Evolutionary conservation across 2,329 filamentous ascomycete genomes (phyloP), one percentile per base, ranked within the genome.

Genomic region (Zymoseptoria tritici): DNA sequence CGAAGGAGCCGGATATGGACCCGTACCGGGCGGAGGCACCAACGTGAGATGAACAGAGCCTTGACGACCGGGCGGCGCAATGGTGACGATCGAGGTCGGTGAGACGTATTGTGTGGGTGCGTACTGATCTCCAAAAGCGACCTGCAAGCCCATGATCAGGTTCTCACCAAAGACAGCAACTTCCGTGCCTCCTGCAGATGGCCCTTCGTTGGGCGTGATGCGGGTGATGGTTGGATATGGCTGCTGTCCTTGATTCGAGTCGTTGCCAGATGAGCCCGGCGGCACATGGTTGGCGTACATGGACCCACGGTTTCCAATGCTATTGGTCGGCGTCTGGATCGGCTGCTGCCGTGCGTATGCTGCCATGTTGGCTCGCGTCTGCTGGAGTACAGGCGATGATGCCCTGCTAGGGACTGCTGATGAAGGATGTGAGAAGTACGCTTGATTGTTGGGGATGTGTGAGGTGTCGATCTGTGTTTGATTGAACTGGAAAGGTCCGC

Each of bases 151-250:
- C 74, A 88, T 87, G 64, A 85, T 87, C 72, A 96, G 96, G 13
- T 87, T 85, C 64, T 86, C 89, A 19, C 92, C 91, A 8, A 96
- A 79, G 58, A 94, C 83, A 0, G 90, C 93, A 2, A 96, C 90
- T 72, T 97, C 91, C 56, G 90, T 91, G 50, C 91, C 91, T 60
- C 91, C 91, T 42, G 84, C 85, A 60, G 86, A 89, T 6, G 91
- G 89, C 0, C 91, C 91, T 73, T 95, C 89, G 29, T 82, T 83
- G 0, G 92, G 91, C 42, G 94, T 90, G 62, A 96, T 81, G 13
- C 60, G 54, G 9, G 56, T 56, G 46, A 66, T 61, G 9, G 54
- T 52, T 11, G 62, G 66, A 26, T 52, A 60, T 29, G 57, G 54
- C 6, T 46, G 36, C 4, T 46, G 36, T 9, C 52, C 42, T 31